Percentiles rank a stretch among this genome's conserved stretches.
Conservation (phyloP, 108 stramenopile species). For the Skeletonema marinoi region DNA sequence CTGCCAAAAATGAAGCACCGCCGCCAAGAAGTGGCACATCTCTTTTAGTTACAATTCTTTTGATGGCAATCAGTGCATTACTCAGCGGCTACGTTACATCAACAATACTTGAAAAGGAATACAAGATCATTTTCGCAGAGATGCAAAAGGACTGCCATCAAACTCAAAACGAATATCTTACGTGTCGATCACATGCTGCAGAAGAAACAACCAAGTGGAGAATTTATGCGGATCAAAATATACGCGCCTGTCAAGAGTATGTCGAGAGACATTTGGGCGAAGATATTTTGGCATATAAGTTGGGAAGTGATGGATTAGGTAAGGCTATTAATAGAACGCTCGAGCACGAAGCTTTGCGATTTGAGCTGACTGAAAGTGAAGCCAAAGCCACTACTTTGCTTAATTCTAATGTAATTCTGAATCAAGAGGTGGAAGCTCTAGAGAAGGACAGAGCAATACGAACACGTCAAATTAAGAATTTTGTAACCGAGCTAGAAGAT, state of each 20-base stretch:
- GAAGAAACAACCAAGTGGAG: conserved; percentile 14
- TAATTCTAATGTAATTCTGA: background rate
- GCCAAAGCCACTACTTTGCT: background rate
- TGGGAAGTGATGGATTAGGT: conserved; percentile 18
- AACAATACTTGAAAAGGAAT: background rate
- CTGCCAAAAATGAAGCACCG: background rate
- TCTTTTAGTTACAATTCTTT: background rate
- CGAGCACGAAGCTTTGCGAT: background rate
- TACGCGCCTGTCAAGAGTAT: conserved; percentile 1
- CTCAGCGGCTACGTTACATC: background rate
- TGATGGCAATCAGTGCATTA: background rate
- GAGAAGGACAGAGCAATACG: conserved; percentile 1
- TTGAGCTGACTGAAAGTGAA: conserved; percentile 1
- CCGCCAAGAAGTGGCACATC: background rate
- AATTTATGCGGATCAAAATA: conserved; percentile 12
- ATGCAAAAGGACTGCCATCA: background rate
- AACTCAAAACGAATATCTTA: conserved; percentile 9
- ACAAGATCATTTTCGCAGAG: background rate
- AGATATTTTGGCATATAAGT: conserved; percentile 3
- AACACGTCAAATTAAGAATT: conserved; percentile 3
- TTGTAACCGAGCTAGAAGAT: conserved; percentile 9
- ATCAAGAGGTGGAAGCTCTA: conserved; percentile 1
- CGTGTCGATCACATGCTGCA: background rate
- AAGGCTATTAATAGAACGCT: conserved; percentile 13
- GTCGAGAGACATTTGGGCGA: conserved; percentile 16